These are phyloP conservation scores for Rhodotorula sp. DNA, from an alignment of 1,284 basidiomycete genomes.

Conservation along the genomic window DNA sequence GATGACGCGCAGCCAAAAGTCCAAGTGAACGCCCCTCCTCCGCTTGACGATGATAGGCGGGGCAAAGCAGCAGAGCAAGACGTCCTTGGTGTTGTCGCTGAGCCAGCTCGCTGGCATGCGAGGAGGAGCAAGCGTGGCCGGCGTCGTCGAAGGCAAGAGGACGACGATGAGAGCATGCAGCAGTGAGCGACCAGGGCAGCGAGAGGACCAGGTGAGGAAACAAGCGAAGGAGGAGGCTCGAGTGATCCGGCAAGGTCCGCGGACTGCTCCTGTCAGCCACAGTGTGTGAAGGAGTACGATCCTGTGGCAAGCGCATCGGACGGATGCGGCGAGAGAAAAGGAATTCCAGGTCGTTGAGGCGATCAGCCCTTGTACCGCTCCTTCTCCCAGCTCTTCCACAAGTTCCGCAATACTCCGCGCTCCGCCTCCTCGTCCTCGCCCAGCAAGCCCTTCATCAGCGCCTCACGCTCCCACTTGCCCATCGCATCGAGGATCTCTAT, in stretches of 20 bases:
- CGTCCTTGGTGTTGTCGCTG: not conserved
- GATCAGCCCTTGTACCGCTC: slow-evolving; percentile 41
- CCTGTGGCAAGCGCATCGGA: too few relatives aligned
- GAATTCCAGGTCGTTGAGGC: not conserved
- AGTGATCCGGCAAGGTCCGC: not conserved
- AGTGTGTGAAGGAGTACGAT: too few relatives aligned
- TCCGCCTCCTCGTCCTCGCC: slow-evolving; percentile 42
- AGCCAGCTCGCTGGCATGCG: not conserved
- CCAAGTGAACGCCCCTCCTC: not conserved
- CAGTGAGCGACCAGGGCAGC: not conserved
- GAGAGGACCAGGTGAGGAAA: not conserved
- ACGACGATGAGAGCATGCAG: not conserved
- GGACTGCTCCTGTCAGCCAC: not conserved
- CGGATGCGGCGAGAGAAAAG: too few relatives aligned
- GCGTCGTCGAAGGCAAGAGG: not conserved
- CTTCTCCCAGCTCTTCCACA: slow-evolving; percentile 43
- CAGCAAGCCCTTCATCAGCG: slow-evolving; percentile 44
- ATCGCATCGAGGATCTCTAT: slow-evolving; percentile 42
- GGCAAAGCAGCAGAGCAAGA: slow-evolving; percentile 7
- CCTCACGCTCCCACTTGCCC: slow-evolving; percentile 45
- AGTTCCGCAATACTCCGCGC: slow-evolving; percentile 34
- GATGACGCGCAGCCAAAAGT: slow-evolving; percentile 17
- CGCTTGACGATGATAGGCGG: slow-evolving; percentile 12
- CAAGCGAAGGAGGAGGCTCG: not conserved
- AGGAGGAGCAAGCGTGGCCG: too few relatives aligned